Conservation (phyloP, 2,329 filamentous ascomycete species). For the Cordyceps cateniannulata region DNA sequence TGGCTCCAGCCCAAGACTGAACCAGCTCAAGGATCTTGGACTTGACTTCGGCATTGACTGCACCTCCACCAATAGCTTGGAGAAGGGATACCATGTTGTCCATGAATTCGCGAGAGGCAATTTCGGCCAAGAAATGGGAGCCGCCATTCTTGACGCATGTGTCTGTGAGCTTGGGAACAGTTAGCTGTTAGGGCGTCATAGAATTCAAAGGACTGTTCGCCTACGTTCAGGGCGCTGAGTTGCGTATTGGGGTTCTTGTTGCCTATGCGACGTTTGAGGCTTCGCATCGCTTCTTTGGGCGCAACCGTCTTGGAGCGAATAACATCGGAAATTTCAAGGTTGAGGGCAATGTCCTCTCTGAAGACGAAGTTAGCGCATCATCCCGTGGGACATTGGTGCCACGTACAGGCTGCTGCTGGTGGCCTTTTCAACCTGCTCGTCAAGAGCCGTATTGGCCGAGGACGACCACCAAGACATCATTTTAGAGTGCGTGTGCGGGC, state of each 20-base stretch:
- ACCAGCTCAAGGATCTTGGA: conserved; percentile 88
- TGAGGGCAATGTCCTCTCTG: conserved; percentile 93
- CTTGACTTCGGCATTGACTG: conserved; percentile 79
- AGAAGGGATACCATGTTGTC: conserved; percentile 90
- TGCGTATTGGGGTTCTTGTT: conserved; percentile 98
- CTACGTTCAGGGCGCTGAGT: conserved; percentile 84
- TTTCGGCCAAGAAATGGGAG: conserved; percentile 87
- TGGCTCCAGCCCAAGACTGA: conserved; percentile 86
- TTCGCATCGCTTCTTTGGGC: conserved; percentile 97
- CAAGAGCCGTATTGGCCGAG: conserved; percentile 81
- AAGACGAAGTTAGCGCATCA: neutral
- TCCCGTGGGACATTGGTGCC: neutral
- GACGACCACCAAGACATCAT: conserved; percentile 97
- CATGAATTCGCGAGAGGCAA: conserved; percentile 96
- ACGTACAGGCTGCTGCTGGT: conserved; percentile 87
- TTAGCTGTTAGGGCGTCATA: neutral
- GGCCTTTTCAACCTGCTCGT: conserved; percentile 94
- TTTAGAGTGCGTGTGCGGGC: neutral
- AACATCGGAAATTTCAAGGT: conserved; percentile 95
- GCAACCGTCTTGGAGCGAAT: conserved; percentile 97
- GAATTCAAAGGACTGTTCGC: neutral
- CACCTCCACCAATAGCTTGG: conserved; percentile 66
- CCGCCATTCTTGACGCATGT: conserved; percentile 99
- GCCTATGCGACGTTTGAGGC: conserved; percentile 86
- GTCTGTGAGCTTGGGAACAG: conserved; percentile 68